Percentiles rank a stretch among this genome's conserved stretches.
phyloP scores from a whole-genome alignment of 768 basidiomycete species.

The Collybiopsis luxurians region DNA sequence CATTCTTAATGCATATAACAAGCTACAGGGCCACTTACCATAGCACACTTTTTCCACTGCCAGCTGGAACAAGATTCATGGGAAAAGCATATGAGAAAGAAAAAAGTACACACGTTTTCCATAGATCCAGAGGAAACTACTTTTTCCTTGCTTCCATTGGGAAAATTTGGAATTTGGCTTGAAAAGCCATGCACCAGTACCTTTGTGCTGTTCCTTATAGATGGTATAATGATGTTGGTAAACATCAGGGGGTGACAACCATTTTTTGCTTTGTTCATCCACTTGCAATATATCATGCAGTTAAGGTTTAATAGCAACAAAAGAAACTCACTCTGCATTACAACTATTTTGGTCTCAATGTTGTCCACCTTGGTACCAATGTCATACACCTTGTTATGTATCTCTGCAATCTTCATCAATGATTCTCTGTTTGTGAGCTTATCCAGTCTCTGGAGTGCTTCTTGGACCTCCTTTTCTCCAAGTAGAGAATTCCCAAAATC shows the following conservation, averaged over 20 bases:
- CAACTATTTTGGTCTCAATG: not conserved
- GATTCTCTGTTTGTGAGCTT: no score
- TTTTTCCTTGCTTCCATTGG: not conserved
- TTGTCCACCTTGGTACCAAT: not conserved
- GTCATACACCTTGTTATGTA: no score
- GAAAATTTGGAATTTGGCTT: not conserved
- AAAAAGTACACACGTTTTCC: no score
- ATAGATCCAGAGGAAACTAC: not conserved
- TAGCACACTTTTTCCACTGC: no score
- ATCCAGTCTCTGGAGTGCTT: no score
- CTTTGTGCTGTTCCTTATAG: not conserved
- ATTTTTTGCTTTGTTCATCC: not conserved
- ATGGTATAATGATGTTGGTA: not conserved
- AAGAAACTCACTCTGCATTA: not conserved
- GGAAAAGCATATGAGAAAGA: no score
- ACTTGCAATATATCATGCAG: not conserved
- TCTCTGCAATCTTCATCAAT: no score
- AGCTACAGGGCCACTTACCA: not conserved
- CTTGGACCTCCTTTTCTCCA: no score
- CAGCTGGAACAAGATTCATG: no score
- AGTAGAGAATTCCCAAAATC: not conserved
- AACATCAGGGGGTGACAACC: not conserved
- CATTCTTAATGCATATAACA: not conserved
- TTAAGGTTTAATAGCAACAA: not conserved
- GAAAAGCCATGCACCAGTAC: not conserved